A percentile compares a stretch with the other conserved stretches of the same genome.
These are phyloP conservation scores for Pinus tabuliformis DNA, from an alignment of 75 land plant genomes.

Conservation along the genomic window DNA sequence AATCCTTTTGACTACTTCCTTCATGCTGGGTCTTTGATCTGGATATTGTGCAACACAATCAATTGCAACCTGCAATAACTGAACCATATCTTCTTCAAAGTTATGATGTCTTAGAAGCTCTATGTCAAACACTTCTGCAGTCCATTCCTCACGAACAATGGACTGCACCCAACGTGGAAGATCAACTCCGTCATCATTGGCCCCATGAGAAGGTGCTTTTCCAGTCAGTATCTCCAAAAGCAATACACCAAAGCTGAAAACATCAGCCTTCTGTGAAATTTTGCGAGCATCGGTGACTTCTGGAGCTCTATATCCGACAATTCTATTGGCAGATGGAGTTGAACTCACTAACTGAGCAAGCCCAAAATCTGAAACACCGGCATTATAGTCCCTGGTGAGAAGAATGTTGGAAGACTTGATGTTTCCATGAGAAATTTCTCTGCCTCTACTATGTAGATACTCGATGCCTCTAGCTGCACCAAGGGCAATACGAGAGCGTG, in stretches of 20 bases:
- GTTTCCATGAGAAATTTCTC: conserved; percentile 68
- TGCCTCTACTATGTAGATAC: conserved; percentile 57
- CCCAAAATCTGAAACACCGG: conserved; percentile 76
- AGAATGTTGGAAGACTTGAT: conserved; percentile 86
- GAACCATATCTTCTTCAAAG: conserved; percentile 77
- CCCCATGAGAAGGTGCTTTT: conserved; percentile 56
- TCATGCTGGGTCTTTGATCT: conserved; percentile 65
- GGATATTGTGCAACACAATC: conserved; percentile 58
- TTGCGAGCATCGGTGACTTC: conserved; percentile 75
- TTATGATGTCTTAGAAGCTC: conserved; percentile 71
- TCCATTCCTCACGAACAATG: conserved; percentile 73
- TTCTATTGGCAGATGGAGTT: conserved; percentile 37
- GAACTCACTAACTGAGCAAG: conserved; percentile 45
- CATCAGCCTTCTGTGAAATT: conserved; percentile 79
- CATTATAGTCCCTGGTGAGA: conserved; percentile 49
- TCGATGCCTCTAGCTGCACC: conserved; percentile 74
- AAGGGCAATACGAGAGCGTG: conserved; percentile 62
- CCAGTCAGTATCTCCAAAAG: conserved; percentile 83
- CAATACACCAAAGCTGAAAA: conserved; percentile 84
- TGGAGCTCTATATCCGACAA: conserved; percentile 82
- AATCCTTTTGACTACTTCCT: conserved; percentile 41
- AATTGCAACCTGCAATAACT: conserved; percentile 56
- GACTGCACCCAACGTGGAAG: conserved; percentile 89
- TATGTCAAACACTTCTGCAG: conserved; percentile 77
- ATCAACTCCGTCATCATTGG: conserved; percentile 76